A percentile compares a stretch with the other conserved stretches of the same genome.
phyloP scores from a whole-genome alignment of 768 basidiomycete genomes.

The Podaxis sp. region DNA sequence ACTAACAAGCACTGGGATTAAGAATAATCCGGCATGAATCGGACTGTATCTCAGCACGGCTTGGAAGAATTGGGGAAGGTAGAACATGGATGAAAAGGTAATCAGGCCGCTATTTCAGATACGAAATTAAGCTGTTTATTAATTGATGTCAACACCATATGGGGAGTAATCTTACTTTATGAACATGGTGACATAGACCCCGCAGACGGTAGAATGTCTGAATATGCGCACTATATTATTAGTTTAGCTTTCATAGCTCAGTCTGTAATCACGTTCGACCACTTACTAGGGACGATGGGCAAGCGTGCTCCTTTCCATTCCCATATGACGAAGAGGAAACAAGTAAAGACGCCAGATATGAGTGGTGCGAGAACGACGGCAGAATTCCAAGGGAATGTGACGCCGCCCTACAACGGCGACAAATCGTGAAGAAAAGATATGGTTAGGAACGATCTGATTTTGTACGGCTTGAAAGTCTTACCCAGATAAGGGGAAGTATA shows the following conservation, averaged over 20 bases:
- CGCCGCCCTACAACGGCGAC: slow-evolving; percentile 51
- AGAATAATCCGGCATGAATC: slow-evolving; percentile 55
- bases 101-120: slow-evolving; percentile 48
- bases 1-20: slow-evolving; percentile 67
- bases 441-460: background rate
- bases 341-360: slow-evolving; percentile 51
- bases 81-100: slow-evolving; percentile 66
- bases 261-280: background rate
- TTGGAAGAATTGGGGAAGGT: slow-evolving; percentile 77
- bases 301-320: slow-evolving; percentile 71
- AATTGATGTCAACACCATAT: background rate
- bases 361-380: slow-evolving; percentile 63
- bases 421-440: background rate
- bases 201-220: slow-evolving; percentile 61
- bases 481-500: slow-evolving; percentile 74
- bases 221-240: slow-evolving; percentile 64
- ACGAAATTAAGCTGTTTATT: background rate
- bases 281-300: slow-evolving; percentile 71
- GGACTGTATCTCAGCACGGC: slow-evolving; percentile 67
- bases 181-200: slow-evolving; percentile 70
- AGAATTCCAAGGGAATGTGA: slow-evolving; percentile 71
- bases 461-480: slow-evolving; percentile 24
- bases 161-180: slow-evolving; percentile 47
- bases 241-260: background rate
- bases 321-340: slow-evolving; percentile 63